Conservation (phyloP, 345 rosid species). For the Lumnitzera littorea region DNA sequence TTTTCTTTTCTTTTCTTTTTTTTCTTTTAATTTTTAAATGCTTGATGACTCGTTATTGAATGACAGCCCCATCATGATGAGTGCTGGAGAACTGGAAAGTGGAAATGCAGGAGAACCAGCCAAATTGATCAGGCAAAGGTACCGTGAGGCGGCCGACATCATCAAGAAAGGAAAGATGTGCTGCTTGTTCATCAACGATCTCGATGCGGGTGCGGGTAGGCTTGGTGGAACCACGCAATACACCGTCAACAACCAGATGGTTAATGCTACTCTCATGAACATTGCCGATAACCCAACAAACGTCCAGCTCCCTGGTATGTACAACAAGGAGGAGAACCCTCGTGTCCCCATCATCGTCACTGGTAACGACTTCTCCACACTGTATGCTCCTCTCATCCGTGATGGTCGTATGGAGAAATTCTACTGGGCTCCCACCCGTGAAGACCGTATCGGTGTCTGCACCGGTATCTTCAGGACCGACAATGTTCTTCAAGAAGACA, state of each 20-base stretch:
- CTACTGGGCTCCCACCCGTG: constrained; percentile 25
- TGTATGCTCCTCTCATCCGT: constrained; percentile 23
- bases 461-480: constrained; percentile 19
- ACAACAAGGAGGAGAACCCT: constrained; percentile 22
- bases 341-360: constrained; percentile 23
- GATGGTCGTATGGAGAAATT: constrained; percentile 27
- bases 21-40: neutral
- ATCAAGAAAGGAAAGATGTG: constrained; percentile 24
- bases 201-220: constrained; percentile 20
- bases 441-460: constrained; percentile 25
- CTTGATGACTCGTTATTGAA: neutral
- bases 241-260: constrained; percentile 25
- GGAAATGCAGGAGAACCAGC: constrained; percentile 26
- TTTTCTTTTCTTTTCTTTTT: neutral
- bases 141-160: constrained; percentile 22
- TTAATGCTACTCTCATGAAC: constrained; percentile 23
- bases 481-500: constrained; percentile 8
- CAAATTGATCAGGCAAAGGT: constrained; percentile 21
- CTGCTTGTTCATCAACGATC: constrained; percentile 24
- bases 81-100: constrained; percentile 24
- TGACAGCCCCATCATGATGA: constrained; percentile 23
- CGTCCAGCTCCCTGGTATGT: constrained; percentile 22
- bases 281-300: constrained; percentile 24
- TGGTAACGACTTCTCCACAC: constrained; percentile 21
- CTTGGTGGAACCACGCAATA: constrained; percentile 21